Conservation (phyloP, 768 basidiomycete species). For the Lactifluus hygrophoroides region DNA sequence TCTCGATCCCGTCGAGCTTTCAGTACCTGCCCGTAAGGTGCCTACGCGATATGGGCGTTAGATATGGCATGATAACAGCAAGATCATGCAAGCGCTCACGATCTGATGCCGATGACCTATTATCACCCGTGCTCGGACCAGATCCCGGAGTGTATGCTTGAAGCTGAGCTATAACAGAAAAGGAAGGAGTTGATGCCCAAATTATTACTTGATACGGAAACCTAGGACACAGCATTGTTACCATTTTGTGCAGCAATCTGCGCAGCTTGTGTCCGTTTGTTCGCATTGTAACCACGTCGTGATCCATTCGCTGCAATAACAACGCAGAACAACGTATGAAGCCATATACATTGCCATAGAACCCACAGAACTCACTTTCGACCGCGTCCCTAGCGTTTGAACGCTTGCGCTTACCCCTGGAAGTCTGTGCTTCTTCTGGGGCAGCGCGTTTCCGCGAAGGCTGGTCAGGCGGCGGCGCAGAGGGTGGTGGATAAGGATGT, state of each 20-base stretch:
- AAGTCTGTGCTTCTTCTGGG: slow-evolving; percentile 6
- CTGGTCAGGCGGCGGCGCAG: background rate
- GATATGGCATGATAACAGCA: background rate
- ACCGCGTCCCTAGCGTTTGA: slow-evolving; percentile 10
- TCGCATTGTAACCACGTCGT: slow-evolving; percentile 61
- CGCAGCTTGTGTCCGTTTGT: slow-evolving; percentile 65
- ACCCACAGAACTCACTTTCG: slow-evolving; percentile 2
- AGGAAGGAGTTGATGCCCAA: slow-evolving; percentile 17
- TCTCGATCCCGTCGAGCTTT: slow-evolving; percentile 22
- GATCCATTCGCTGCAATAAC: slow-evolving; percentile 28
- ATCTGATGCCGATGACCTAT: background rate
- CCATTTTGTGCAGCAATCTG: slow-evolving; percentile 59
- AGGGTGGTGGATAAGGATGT: background rate
- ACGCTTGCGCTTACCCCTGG: slow-evolving; percentile 11
- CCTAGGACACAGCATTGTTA: slow-evolving; percentile 27
- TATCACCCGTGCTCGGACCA: background rate
- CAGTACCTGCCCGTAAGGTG: slow-evolving; percentile 28
- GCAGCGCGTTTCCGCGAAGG: slow-evolving; percentile 9
- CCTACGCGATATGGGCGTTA: slow-evolving; percentile 7
- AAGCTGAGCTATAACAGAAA: slow-evolving; percentile 32
- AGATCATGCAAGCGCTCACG: slow-evolving; percentile 8
- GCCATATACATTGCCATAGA: background rate
- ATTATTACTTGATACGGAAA: slow-evolving; percentile 2
- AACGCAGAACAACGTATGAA: background rate
- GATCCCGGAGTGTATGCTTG: slow-evolving; percentile 16